These are phyloP conservation scores for Suhomyces bokatorum DNA, from an alignment of 1,139 yeast species.

Conservation along the genomic window DNA sequence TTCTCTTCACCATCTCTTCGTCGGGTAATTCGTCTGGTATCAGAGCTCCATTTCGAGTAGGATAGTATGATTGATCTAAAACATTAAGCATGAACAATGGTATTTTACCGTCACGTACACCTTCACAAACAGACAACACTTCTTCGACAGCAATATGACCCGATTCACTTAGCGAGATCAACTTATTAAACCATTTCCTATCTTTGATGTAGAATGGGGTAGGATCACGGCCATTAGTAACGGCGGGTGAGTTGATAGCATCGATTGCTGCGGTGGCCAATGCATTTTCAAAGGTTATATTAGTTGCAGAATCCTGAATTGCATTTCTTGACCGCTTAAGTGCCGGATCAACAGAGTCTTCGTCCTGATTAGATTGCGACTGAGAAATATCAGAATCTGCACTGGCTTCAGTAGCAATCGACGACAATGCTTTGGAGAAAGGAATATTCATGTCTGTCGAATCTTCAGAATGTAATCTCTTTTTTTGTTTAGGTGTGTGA, in stretches of 20 bases:
- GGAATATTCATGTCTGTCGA: conserved; percentile 13
- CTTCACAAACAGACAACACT: conserved; percentile 39
- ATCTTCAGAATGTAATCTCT: conserved; percentile 19
- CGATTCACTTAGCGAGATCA: conserved; percentile 32
- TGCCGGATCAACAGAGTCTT: conserved; percentile 34
- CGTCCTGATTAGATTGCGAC: conserved; percentile 17
- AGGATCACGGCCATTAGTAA: conserved; percentile 25
- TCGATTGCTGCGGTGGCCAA: conserved; percentile 37
- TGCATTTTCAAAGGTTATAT: conserved; percentile 32
- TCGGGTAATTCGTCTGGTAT: conserved; percentile 28
- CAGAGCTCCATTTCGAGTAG: conserved; percentile 22
- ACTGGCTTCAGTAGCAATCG: conserved; percentile 12
- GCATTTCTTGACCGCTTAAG: conserved; percentile 26
- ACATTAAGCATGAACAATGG: conserved; percentile 43
- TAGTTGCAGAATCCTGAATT: conserved; percentile 14
- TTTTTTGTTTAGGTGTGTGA: conserved; percentile 13
- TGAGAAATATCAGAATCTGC: conserved; percentile 9
- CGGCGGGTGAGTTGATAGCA: conserved; percentile 37
- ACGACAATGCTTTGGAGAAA: conserved; percentile 13
- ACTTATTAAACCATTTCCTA: conserved; percentile 42
- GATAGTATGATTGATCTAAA: conserved; percentile 36
- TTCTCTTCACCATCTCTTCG: conserved; percentile 36
- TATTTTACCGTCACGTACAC: conserved; percentile 42
- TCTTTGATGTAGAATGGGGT: conserved; percentile 38
- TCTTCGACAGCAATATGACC: conserved; percentile 34